Evolutionary conservation across 2,329 filamentous ascomycete genomes (phyloP), one percentile per base, ranked within the genome.

Genomic region (Fusarium subtropicale): DNA sequence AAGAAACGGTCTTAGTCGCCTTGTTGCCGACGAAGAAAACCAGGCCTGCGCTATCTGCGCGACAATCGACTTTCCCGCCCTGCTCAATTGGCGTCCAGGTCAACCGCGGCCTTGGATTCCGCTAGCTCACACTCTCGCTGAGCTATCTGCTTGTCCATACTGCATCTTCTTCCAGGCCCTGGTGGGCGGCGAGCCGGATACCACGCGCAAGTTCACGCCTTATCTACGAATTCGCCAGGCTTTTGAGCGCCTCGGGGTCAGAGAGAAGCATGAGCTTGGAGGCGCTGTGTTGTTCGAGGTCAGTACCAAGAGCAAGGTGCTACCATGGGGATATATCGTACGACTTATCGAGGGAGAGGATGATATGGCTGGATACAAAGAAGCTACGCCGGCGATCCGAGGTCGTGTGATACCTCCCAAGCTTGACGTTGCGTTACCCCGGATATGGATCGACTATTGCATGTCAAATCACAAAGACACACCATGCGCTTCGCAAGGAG

Each of bases 271-370:
- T 58, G 75, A 76, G 50, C 75, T 81, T 8, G 78, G 78, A 38
- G 72, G 73, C 28, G 74, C 76, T 10, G 77, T 81, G 13, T 53
- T 81, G 34, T 76, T 79, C 42, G 78, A 81, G 68, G 79, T 81
- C 20, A 77, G 76, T 42, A 78, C 77, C 7, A 77, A 76, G 65
- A 79, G 75, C 63, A 79, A 78, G 56, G 71, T 75, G 4, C 69
- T 81, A 41, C 79, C 79, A 1, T 79, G 79, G 76, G 79, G 79
- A 8, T 80, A 79, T 62, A 76, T 81, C 38, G 67, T 81, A 36
- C 76, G 70, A 28, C 71, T 76, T 13, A 72, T 64, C 2, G 74
- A 76, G 26, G 76, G 76, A 15, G 54, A 62, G 20, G 65, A 71
- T 22, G 69, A 70, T 20, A 38, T 71, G n/a, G 69, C 66, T 24